A percentile compares a stretch with the other conserved stretches of the same genome.
phyloP scores from a whole-genome alignment of 805 yeast genomes.

The Yamadazyma endophytica region DNA sequence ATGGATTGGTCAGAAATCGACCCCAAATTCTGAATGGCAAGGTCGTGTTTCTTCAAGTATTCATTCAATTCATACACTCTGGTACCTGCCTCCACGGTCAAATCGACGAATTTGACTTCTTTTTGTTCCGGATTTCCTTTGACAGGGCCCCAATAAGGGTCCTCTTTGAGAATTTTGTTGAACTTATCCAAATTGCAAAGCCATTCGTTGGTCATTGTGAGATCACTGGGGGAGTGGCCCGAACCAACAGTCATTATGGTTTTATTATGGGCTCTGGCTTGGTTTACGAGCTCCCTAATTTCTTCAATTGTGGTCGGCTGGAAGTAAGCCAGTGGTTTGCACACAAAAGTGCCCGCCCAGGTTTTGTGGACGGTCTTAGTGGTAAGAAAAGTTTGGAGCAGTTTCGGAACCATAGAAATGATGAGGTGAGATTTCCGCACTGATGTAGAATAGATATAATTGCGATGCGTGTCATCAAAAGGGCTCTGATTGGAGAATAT shows the following conservation, averaged over 20 bases:
- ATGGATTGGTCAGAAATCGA: constrained; percentile 90
- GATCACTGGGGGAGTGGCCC: constrained; percentile 91
- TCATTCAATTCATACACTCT: constrained; percentile 73
- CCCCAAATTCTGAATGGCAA: constrained; percentile 88
- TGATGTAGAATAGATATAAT: too few species aligned
- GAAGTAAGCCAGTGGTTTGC: constrained; percentile 72
- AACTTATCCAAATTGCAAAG: constrained; percentile 78
- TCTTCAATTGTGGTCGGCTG: constrained; percentile 75
- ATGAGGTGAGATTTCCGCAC: too few species aligned
- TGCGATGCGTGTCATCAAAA: too few species aligned
- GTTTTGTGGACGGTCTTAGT: constrained; percentile 51
- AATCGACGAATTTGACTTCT: constrained; percentile 70
- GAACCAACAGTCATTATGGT: constrained; percentile 85
- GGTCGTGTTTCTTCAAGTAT: constrained; percentile 54
- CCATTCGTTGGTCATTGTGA: constrained; percentile 89
- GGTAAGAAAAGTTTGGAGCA: constrained; percentile 30
- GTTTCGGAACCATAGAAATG: constrained; percentile 21
- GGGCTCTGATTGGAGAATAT: too few species aligned
- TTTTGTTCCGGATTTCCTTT: constrained; percentile 12
- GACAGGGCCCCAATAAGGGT: constrained; percentile 42
- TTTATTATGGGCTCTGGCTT: constrained; percentile 55
- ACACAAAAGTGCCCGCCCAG: constrained; percentile 89
- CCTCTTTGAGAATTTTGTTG: constrained; percentile 47
- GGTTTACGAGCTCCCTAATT: constrained; percentile 58
- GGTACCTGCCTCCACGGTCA: constrained; percentile 93